Percentiles rank a stretch among this genome's conserved stretches.
These are phyloP conservation scores for Talaromyces sp. DNA, from an alignment of 2,329 filamentous ascomycete species.

Conservation along the genomic window DNA sequence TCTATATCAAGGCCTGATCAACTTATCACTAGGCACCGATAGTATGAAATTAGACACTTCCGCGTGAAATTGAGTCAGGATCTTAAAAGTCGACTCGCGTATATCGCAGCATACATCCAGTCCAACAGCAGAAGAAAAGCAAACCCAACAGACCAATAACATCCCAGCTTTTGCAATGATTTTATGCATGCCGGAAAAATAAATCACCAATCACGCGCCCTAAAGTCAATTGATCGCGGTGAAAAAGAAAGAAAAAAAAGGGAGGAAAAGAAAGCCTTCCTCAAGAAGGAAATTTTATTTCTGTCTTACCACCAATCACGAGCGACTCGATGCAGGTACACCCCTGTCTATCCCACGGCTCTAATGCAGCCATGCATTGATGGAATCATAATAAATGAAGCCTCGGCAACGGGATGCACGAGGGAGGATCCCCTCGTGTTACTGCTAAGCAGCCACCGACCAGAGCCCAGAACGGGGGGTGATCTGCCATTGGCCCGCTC, in stretches of 20 bases:
- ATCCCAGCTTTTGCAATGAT: no score
- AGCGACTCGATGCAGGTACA: background rate
- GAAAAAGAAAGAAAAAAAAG: background rate
- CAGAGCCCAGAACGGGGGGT: background rate
- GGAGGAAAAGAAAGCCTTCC: background rate
- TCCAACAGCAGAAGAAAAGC: background rate
- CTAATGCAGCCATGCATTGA: background rate
- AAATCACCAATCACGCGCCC: background rate
- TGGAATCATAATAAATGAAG: background rate
- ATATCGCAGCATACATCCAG: background rate
- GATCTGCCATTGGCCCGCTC: background rate
- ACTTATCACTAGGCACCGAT: background rate
- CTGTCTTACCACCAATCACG: background rate
- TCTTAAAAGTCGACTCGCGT: background rate
- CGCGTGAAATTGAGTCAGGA: background rate
- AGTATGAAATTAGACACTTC: background rate
- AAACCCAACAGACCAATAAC: background rate
- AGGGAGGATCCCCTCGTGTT: background rate
- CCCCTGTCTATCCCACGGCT: background rate
- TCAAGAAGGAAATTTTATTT: background rate
- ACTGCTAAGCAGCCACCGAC: no score
- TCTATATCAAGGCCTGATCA: background rate
- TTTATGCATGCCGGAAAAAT: background rate
- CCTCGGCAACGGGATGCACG: background rate
- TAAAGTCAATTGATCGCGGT: background rate